Conservation (phyloP, 768 basidiomycete species). For the Hebeloma cylindrosporum region DNA sequence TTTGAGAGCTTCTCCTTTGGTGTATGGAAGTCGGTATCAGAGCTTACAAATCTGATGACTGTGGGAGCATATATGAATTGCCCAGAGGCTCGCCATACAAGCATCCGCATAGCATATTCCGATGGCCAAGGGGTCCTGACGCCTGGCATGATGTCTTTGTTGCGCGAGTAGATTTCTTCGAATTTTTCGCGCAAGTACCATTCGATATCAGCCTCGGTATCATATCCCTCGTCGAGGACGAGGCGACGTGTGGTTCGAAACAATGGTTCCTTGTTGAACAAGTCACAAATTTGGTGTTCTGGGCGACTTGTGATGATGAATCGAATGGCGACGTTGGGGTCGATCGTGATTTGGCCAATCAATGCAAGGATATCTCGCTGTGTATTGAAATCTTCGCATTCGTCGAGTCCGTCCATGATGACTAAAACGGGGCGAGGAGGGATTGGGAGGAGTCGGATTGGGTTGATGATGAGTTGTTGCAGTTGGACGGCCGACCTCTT, state of each 20-base stretch:
- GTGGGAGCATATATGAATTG: constrained; percentile 8
- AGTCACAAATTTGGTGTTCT: constrained; percentile 5
- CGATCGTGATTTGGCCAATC: not conserved
- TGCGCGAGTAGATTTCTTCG: not conserved
- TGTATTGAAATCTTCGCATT: not conserved
- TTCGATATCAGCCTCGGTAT: not conserved
- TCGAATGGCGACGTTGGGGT: too few relatives aligned
- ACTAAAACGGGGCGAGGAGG: not conserved
- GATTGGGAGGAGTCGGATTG: not conserved
- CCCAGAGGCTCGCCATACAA: not conserved
- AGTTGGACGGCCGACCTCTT: too few relatives aligned
- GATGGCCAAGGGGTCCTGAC: not conserved
- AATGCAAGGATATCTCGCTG: not conserved
- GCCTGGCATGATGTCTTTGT: not conserved
- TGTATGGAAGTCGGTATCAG: too few relatives aligned
- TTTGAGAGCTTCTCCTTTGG: too few relatives aligned
- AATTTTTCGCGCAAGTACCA: not conserved
- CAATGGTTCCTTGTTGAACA: constrained; percentile 9
- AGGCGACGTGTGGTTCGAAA: too few relatives aligned
- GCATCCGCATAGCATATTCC: not conserved
- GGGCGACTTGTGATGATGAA: not conserved
- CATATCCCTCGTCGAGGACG: not conserved
- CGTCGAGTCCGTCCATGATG: constrained; percentile 3
- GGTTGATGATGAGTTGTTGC: not conserved
- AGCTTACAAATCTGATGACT: too few relatives aligned